Evolutionary conservation across 2,329 filamentous ascomycete genomes (phyloP).

Genomic region (Cercospora sojina): DNA sequence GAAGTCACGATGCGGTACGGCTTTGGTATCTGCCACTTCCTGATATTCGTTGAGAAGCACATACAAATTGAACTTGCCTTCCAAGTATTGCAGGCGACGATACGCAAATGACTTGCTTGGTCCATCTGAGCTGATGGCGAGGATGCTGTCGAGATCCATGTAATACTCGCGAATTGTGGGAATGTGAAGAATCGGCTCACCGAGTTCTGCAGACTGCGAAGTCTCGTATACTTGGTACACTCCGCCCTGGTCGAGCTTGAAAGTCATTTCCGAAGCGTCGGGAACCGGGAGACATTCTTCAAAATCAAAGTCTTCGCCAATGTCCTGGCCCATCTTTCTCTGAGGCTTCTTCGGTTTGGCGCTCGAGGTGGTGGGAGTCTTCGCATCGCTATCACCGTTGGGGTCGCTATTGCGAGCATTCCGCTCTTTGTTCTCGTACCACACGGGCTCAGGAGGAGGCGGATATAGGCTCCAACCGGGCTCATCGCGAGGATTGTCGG

Average conservation of each 20-base stretch:
- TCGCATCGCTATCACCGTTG: slow-evolving; percentile 16
- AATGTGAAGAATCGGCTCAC: slow-evolving; percentile 74
- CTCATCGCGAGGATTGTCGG: slow-evolving; percentile 85
- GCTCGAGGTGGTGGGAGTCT: slow-evolving; percentile 16
- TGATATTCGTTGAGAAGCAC: slow-evolving; percentile 93
- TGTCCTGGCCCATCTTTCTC: slow-evolving; percentile 81
- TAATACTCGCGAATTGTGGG: slow-evolving; percentile 94
- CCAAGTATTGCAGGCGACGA: slow-evolving; percentile 87
- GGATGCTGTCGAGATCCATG: slow-evolving; percentile 83
- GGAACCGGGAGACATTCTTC: slow-evolving; percentile 75
- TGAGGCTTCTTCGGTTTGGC: slow-evolving; percentile 49
- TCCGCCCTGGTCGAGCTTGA: slow-evolving; percentile 75
- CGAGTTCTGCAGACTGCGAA: slow-evolving; percentile 58
- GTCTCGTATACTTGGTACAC: slow-evolving; percentile 91
- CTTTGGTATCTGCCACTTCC: slow-evolving; percentile 96
- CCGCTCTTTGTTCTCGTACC: slow-evolving; percentile 54
- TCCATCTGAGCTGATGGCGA: slow-evolving; percentile 89
- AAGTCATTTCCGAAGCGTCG: slow-evolving; percentile 67
- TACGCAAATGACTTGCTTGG: slow-evolving; percentile 97
- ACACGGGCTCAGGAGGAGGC: slow-evolving; percentile 84
- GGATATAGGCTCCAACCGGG: slow-evolving; percentile 86
- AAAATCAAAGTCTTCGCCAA: slow-evolving; percentile 89
- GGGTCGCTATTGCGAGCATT: slow-evolving; percentile 23
- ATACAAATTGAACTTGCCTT: slow-evolving; percentile 96
- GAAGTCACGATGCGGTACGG: slow-evolving; percentile 95